Conservation (phyloP, 2,329 filamentous ascomycete genomes). For the Fusarium multiceps region DNA sequence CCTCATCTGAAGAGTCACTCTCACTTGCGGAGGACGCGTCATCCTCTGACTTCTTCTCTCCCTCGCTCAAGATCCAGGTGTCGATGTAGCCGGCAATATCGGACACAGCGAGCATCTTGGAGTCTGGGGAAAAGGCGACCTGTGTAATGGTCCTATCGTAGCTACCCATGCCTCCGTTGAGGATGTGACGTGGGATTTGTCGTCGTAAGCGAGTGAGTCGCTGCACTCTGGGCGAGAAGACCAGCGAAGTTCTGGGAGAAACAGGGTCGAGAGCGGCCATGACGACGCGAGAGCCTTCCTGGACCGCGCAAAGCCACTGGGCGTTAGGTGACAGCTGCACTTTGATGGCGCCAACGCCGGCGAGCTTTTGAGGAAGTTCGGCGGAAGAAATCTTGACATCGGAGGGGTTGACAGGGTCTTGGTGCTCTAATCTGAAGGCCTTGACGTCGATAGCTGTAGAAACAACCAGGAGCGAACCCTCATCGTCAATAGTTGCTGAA, state of each 20-base stretch:
- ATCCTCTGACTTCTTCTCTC: conserved; percentile 49
- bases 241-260: conserved; percentile 31
- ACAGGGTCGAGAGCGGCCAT: conserved; percentile 52
- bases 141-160: conserved; percentile 84
- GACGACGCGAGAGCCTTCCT: conserved; percentile 68
- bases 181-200: conserved; percentile 64
- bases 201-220: conserved; percentile 66
- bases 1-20: conserved; percentile 56
- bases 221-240: conserved; percentile 52
- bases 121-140: conserved; percentile 82
- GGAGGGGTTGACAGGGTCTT: conserved; percentile 62
- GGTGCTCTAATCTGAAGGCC: conserved; percentile 74
- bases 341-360: conserved; percentile 72
- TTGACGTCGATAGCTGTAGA: conserved; percentile 81
- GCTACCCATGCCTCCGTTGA: conserved; percentile 74
- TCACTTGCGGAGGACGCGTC: conserved; percentile 53
- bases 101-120: conserved; percentile 79
- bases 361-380: conserved; percentile 67
- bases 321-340: conserved; percentile 77
- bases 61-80: conserved; percentile 76
- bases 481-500: conserved; percentile 75
- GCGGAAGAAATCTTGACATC: conserved; percentile 78
- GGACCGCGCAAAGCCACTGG: conserved; percentile 74
- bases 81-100: conserved; percentile 90
- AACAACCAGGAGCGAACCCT: conserved; percentile 80